Evolutionary conservation across 192 early-diverging fungal species (phyloP), one percentile per base, ranked within the genome.

Genomic region (Gigaspora rosea): DNA sequence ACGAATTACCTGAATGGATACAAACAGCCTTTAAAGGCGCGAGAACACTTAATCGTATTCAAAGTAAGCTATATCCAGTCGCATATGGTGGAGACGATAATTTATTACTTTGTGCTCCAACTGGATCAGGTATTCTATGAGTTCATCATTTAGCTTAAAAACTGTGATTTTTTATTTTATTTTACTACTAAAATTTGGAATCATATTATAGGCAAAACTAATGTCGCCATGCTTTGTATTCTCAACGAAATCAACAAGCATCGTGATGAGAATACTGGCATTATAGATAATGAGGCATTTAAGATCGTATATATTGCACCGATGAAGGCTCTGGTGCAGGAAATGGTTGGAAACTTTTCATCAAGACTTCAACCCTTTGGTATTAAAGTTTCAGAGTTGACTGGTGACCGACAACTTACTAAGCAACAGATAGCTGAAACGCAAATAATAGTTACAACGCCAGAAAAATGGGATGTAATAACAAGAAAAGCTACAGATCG

Each of bases 281-380:
- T 82, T 4, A 90, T 97, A 64, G 88, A 92, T 52, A 78, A 90
- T 54, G 95, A 96, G 78, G 77, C 80, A 0, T 99, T 99, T 89
- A 99, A 99, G 85, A 96, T 99, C 81, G 94, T 99, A 54, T 99
- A 99, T 84, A 92, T 99, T 84, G 97, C 97, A 13, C 97, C 97
- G 16, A 99, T 99, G 97, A 99, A 99, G 79, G 97, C 97, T 9
- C 86, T 99, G 70, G 97, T 98, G n/a, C 91, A 94, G 57, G 97
- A 99, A 89, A 95, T 99, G 93, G 96, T 97, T 9, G 92, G 91
- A 20, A 96, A 95, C 79, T 97, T 99, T 80, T 80, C 85, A 20
- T 78, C 75, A 47, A 90, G 96, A 22, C 84, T 99, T 27, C 82
- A 86, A 62, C 84, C 88, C 16, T 93, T 91, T 78, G 95, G 95